Evolutionary conservation across 2,329 filamentous ascomycete species (phyloP).

Genomic region (Colletotrichum caudatum): DNA sequence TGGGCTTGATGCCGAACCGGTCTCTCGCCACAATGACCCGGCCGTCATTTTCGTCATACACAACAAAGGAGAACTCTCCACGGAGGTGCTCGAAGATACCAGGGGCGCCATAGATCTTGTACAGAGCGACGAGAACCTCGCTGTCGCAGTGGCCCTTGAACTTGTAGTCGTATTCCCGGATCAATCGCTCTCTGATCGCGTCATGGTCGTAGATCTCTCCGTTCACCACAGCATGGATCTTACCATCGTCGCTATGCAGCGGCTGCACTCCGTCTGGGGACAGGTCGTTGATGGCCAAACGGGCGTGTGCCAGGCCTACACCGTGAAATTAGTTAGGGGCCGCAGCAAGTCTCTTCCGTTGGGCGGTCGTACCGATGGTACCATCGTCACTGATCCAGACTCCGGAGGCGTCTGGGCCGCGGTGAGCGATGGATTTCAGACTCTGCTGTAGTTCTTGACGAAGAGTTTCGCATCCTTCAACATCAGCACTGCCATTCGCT

Average conservation of each 20-base stretch:
- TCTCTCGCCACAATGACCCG: constrained; percentile 63
- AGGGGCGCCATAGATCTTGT: constrained; percentile 59
- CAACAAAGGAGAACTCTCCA: constrained; percentile 66
- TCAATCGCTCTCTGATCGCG: constrained; percentile 53
- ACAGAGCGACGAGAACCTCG: constrained; percentile 66
- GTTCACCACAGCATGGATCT: constrained; percentile 68
- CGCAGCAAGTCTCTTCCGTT: neutral
- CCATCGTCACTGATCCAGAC: constrained; percentile 47
- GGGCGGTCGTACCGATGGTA: constrained; percentile 29
- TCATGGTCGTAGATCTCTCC: constrained; percentile 70
- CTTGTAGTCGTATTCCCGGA: constrained; percentile 52
- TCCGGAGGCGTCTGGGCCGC: constrained; percentile 49
- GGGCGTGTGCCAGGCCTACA: constrained; percentile 59
- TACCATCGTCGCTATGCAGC: constrained; percentile 51
- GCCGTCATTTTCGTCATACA: constrained; percentile 59
- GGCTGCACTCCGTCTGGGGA: constrained; percentile 61
- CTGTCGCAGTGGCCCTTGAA: constrained; percentile 63
- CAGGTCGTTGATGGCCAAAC: constrained; percentile 67
- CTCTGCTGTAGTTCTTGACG: constrained; percentile 43
- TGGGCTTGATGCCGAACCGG: constrained; percentile 68
- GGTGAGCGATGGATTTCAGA: constrained; percentile 47
- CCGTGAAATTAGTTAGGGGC: neutral
- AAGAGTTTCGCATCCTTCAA: neutral
- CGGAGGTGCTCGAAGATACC: constrained; percentile 56
- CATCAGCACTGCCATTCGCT: neutral